These are phyloP conservation scores for Carex kokanica DNA, from an alignment of 176 grass and related monocot species.

Conservation along the genomic window DNA sequence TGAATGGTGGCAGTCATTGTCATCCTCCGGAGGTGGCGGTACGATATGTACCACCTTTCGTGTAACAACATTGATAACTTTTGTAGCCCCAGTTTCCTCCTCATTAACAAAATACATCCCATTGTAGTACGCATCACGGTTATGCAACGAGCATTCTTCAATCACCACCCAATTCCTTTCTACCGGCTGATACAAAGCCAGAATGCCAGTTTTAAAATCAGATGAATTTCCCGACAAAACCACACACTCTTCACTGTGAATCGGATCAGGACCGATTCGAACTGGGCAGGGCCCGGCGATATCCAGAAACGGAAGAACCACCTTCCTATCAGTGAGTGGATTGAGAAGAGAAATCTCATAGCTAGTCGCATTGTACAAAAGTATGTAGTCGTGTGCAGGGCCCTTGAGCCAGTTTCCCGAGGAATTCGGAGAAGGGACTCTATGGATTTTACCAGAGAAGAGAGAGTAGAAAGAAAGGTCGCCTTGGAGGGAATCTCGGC, in stretches of 20 bases:
- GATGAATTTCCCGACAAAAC: neutral
- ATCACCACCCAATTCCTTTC: slow-evolving; percentile 20
- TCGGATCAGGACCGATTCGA: neutral
- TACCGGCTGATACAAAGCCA: neutral
- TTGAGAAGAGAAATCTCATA: slow-evolving; percentile 16
- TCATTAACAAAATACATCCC: slow-evolving; percentile 19
- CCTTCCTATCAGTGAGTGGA: slow-evolving; percentile 4
- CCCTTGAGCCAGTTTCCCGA: neutral
- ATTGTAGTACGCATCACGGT: slow-evolving; percentile 3
- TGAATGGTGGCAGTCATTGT: neutral
- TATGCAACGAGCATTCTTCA: slow-evolving; percentile 23
- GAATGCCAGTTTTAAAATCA: slow-evolving; percentile 19
- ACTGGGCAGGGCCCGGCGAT: neutral
- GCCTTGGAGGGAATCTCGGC: neutral
- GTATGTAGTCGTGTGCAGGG: neutral
- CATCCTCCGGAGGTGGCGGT: neutral
- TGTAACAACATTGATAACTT: neutral
- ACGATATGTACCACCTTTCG: neutral
- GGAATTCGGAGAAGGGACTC: neutral
- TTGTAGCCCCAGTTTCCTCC: slow-evolving; percentile 9
- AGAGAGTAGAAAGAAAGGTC: slow-evolving; percentile 27
- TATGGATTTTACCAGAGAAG: slow-evolving; percentile 9
- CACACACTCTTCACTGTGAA: neutral
- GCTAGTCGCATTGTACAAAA: neutral
- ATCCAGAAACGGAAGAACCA: slow-evolving; percentile 10